Evolutionary conservation across 345 rosid species (phyloP).

Genomic region (Carallia pectinifolia): DNA sequence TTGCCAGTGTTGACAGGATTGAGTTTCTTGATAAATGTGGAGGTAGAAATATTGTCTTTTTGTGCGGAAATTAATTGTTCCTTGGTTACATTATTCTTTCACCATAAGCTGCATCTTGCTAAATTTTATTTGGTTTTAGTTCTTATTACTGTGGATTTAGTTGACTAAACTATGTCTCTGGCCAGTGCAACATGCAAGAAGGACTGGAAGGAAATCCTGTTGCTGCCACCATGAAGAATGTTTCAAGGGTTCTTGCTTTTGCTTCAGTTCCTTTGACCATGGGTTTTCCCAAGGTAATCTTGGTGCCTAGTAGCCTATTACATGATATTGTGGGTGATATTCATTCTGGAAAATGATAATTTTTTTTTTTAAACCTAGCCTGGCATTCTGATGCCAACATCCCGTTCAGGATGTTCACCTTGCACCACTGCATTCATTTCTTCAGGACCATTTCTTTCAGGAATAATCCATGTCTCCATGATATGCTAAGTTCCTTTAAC

Average conservation of each 20-base stretch:
- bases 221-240: slow-evolving; percentile 51
- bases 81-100: slow-evolving; percentile 3
- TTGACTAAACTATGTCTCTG: slow-evolving; percentile 9
- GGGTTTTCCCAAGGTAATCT: slow-evolving; percentile 68
- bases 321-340: no score
- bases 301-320: no score
- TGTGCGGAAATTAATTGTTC: not conserved
- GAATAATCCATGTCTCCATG: no score
- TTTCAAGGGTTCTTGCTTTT: slow-evolving; percentile 59
- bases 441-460: no score
- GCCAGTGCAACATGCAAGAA: slow-evolving; percentile 76
- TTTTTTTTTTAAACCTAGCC: no score
- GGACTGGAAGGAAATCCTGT: slow-evolving; percentile 84
- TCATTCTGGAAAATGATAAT: no score
- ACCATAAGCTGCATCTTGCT: not conserved
- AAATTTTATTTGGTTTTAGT: not conserved
- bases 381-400: no score
- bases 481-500: no score
- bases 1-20: slow-evolving; percentile 66
- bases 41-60: slow-evolving; percentile 42
- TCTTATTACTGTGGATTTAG: not conserved
- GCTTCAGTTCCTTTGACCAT: slow-evolving; percentile 70
- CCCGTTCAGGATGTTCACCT: no score
- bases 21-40: slow-evolving; percentile 71
- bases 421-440: no score